Base-by-base conservation (phyloP, 306 rosid species). In the Casuarina cunninghamiana region DNA sequence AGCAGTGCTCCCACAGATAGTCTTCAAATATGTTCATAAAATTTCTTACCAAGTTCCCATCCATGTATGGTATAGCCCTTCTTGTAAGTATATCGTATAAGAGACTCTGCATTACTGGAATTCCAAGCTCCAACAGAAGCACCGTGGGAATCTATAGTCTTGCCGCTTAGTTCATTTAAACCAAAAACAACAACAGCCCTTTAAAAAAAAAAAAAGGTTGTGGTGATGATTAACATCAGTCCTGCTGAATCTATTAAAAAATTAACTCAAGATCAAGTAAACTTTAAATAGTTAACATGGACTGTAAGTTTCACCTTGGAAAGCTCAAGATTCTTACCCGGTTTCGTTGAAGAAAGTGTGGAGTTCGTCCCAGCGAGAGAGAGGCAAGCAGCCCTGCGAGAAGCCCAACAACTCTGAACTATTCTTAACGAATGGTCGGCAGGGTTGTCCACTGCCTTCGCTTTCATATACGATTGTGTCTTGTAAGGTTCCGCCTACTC, bases 41-140 rank as follows among this genome's bases (percentile, higher is more conserved):
- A 43, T 15, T 19, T 82, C 92, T 82, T 80, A 95, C 99, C 99
- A 8, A 95, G 88, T 90, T 95, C 99, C 99, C 99, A 95, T 75
- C 94, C 98, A 85, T 86, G 84, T 77, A 95, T 88, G 35, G 75
- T 79, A 82, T 87, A 90, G 74, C 89, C 89, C 80, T 88, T 91
- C 53, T 70, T 65, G 37, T 86, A 96, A 3, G 91, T 93, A 80
- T 95, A 95, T 15, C 87, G 91, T 17, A 95, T 88, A 38, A 95
- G 77, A 67, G 97, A 90, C 74, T 90, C 91, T 15, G 98, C 87
- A 78, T 95, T 89, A 26, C 89, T 49, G 73, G 41, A 78, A 83
- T 93, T 53, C 98, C 99, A 95, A 83, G 89, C 88, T 77, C 98
- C 99, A 43, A 75, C 61, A 44, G 99, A 68, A 83, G 78, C 53